These are phyloP conservation scores for Rhizophora apiculata DNA, from an alignment of 345 rosid genomes.

Conservation along the genomic window DNA sequence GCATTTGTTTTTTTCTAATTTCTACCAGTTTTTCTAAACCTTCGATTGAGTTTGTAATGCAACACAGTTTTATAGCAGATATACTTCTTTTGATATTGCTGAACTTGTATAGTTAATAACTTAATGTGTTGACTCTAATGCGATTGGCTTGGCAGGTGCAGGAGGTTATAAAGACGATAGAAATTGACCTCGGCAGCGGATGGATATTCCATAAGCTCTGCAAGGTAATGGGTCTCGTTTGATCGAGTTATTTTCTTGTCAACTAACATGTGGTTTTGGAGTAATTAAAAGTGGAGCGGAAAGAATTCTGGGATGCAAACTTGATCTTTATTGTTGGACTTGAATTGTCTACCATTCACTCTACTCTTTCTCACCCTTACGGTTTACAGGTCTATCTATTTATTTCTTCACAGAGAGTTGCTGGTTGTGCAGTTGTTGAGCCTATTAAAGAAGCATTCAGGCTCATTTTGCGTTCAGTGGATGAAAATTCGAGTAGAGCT, in stretches of 20 bases:
- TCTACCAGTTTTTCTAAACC: no score
- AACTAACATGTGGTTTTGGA: not conserved
- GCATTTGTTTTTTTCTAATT: not conserved
- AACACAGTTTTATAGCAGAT: not conserved
- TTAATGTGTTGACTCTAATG: not conserved
- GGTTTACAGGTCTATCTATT: conserved; percentile 65
- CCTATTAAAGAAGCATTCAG: conserved; percentile 77
- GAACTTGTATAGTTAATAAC: not conserved
- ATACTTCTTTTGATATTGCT: not conserved
- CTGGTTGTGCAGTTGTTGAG: conserved; percentile 77
- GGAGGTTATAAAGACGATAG: conserved; percentile 79
- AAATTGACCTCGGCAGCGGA: conserved; percentile 66
- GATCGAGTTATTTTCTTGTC: not conserved
- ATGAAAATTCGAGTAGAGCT: conserved; percentile 15
- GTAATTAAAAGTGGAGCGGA: no score
- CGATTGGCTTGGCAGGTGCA: conserved; percentile 50
- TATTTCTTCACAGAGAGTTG: conserved; percentile 55
- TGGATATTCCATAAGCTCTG: conserved; percentile 78
- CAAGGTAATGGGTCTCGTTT: conserved; percentile 39
- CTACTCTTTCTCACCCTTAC: not conserved
- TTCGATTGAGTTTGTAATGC: not conserved
- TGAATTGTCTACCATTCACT: not conserved
- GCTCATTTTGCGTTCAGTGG: conserved; percentile 37
- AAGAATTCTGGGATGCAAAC: not conserved
- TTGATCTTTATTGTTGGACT: not conserved